Conservation (phyloP, 805 yeast genomes). For the Wickerhamiella sergipiensis region DNA sequence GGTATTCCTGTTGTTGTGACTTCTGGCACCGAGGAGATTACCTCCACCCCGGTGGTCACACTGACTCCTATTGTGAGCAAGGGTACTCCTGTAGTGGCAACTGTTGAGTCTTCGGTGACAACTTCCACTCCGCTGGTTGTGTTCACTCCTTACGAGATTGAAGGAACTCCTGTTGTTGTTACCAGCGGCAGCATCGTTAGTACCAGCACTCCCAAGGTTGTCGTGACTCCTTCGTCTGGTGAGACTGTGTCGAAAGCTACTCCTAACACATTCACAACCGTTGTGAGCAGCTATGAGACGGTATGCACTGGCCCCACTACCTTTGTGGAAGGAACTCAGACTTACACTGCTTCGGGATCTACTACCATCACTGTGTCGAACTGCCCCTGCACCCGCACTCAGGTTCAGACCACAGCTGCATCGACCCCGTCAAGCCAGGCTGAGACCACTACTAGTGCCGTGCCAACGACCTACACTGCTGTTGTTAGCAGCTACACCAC, state of each 20-base stretch:
- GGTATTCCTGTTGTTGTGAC: too few relatives aligned
- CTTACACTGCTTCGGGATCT: constrained; percentile 38
- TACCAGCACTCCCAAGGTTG: constrained; percentile 8
- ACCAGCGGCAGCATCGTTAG: constrained; percentile 7
- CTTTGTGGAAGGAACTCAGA: constrained; percentile 47
- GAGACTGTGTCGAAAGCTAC: background rate
- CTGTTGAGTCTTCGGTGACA: background rate
- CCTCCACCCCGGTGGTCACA: too few relatives aligned
- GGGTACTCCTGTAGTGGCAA: background rate
- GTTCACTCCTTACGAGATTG: background rate
- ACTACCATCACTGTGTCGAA: constrained; percentile 10
- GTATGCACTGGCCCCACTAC: constrained; percentile 70
- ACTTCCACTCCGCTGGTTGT: background rate
- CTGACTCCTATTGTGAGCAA: too few relatives aligned
- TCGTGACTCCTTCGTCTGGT: background rate
- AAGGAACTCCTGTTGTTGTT: constrained; percentile 6
- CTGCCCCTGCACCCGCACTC: constrained; percentile 9
- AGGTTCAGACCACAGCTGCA: background rate
- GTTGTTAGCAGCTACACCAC: constrained; percentile 38
- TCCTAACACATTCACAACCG: background rate
- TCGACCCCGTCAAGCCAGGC: too few relatives aligned
- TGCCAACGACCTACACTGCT: background rate
- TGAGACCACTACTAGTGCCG: constrained; percentile 35
- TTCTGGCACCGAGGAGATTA: too few relatives aligned
- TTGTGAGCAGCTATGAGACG: constrained; percentile 38